Evolutionary conservation across 257 asterid species (phyloP), one percentile per base, ranked within the genome.

Genomic region (Ligustrum vulgare): DNA sequence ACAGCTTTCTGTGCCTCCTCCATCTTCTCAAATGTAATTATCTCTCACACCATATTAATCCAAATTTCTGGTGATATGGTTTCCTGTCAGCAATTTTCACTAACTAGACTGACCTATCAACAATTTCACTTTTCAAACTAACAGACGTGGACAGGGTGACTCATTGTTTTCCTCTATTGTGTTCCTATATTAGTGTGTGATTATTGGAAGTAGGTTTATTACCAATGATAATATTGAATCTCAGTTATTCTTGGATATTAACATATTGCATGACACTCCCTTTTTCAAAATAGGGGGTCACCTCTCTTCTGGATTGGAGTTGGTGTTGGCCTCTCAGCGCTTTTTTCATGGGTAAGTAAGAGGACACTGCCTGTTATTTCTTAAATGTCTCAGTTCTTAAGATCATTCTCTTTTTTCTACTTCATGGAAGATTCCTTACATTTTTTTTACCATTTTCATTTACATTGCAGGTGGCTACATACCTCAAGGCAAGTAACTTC

Each of bases 271-370:
- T 77, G 20, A 83, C 73, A 23, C 8, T 72, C 75, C 81, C 45
- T 72, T 35, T n/a, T 60, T 76, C 28, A 18, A 76, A 81, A 64
- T 74, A 94, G 98, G 77, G 98, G 99, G 32, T 91, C 98, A 8
- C 99, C 99, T 78, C 90, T 94, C 69, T 94, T 92, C 80, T 94
- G 99, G 99, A 83, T 94, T 79, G 99, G 98, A 69, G 88, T 94
- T 76, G 99, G 99, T 80, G 99, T 94, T 60, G 97, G 91, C 78
- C 81, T 92, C 67, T 91, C 98, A 13, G 99, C 98, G 65, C 86
- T 94, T 79, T 94, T 94, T 71, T 84, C 99, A 60, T 92, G 91
- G 96, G 99, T 94, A 76, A 78, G 94, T 72, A 72, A 65, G 68
- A 41, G 28, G 66, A 74, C 25, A 39, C 71, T 20, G 49, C 39